A percentile compares a stretch with the other conserved stretches of the same genome.
Conservation (phyloP, 768 basidiomycete genomes). For the Artomyces pyxidatus region DNA sequence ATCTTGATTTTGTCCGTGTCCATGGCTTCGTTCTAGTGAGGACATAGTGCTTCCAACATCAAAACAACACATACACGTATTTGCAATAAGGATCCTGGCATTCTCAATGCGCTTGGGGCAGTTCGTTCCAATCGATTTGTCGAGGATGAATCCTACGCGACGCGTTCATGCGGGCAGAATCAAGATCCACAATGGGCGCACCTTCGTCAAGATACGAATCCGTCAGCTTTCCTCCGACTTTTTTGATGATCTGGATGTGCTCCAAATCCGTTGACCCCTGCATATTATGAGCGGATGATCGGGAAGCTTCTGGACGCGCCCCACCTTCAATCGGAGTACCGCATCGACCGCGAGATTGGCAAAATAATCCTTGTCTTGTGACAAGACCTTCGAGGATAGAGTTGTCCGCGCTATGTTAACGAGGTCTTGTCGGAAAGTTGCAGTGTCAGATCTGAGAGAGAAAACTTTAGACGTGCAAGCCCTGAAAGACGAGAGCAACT, state of each 20-base stretch:
- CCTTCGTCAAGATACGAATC: conserved; percentile 98
- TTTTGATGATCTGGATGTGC: conserved; percentile 99
- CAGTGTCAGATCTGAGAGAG: conserved; percentile 50
- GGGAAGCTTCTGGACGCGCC: background rate
- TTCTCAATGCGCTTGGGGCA: conserved; percentile 93
- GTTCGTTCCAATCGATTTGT: conserved; percentile 91
- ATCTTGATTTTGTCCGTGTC: conserved; percentile 99
- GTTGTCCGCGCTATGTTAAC: conserved; percentile 97
- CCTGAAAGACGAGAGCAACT: conserved; percentile 23
- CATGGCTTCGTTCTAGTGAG: no score
- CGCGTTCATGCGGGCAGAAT: background rate
- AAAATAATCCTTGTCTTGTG: conserved; percentile 97
- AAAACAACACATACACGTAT: conserved; percentile 67
- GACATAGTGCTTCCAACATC: conserved; percentile 1
- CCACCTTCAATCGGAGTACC: conserved; percentile 81
- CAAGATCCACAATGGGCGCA: conserved; percentile 20
- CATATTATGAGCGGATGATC: background rate
- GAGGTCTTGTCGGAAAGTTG: conserved; percentile 78
- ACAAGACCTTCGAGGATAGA: conserved; percentile 89
- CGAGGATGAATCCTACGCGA: conserved; percentile 83
- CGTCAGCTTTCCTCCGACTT: conserved; percentile 96
- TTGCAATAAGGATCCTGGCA: conserved; percentile 93
- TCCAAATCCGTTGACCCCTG: conserved; percentile 95
- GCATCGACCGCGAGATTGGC: conserved; percentile 97
- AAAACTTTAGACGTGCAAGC: background rate